Conservation (phyloP, 129 eudicot genomes). For the Chrysanthemum lavandulifolium region DNA sequence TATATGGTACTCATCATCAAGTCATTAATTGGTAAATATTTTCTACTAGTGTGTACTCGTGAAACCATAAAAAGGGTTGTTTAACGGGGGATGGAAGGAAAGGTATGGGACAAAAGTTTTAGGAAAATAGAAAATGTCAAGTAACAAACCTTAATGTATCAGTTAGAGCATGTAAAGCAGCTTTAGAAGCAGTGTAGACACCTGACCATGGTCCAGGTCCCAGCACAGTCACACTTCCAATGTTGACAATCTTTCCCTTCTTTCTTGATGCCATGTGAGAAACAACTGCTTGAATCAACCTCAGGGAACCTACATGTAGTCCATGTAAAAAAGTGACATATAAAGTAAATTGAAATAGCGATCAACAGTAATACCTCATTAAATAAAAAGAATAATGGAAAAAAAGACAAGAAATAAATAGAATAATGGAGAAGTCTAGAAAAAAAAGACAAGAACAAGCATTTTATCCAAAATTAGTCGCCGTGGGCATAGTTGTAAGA, state of each 20-base stretch:
- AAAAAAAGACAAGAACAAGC: no score
- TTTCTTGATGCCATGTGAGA: slow-evolving; percentile 93
- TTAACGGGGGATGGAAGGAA: not conserved
- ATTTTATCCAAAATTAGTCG: no score
- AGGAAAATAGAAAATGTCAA: not conserved
- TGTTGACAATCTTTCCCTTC: slow-evolving; percentile 83
- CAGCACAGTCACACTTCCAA: slow-evolving; percentile 77
- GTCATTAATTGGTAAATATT: not conserved
- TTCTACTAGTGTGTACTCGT: not conserved
- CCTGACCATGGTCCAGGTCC: slow-evolving; percentile 97
- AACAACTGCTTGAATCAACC: slow-evolving; percentile 88
- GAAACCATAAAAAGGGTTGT: not conserved
- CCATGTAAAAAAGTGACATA: not conserved
- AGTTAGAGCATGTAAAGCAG: slow-evolving; percentile 82
- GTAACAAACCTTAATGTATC: slow-evolving; percentile 72
- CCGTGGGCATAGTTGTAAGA: no score
- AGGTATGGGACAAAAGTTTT: not conserved
- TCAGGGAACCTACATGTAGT: slow-evolving; percentile 60
- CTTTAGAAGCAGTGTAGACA: slow-evolving; percentile 81
- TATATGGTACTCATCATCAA: not conserved
- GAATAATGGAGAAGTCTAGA: no score
- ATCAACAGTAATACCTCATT: not conserved
- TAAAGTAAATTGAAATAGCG: not conserved
- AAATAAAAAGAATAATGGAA: not conserved
- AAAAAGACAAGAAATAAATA: no score